Evolutionary conservation across 2,329 filamentous ascomycete species (phyloP).

Genomic region (Aspergillus novofumigatus): DNA sequence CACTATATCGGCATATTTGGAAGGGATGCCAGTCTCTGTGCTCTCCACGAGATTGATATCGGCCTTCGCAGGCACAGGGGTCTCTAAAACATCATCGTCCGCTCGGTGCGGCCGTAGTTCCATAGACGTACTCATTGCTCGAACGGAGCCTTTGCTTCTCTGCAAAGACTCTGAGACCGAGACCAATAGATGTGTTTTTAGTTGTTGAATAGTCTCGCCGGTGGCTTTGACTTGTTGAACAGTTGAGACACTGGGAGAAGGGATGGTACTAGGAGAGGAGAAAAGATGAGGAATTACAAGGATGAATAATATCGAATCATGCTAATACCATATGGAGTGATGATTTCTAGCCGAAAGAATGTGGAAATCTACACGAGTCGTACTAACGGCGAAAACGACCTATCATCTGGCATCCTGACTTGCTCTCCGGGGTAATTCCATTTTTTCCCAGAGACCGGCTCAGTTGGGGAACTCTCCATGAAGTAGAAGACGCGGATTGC

Average conservation of each 20-base stretch:
- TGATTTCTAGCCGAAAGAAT: background rate
- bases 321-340: background rate
- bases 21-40: constrained; percentile 20
- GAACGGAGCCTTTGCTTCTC: background rate
- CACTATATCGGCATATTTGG: constrained; percentile 24
- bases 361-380: background rate
- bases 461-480: constrained; percentile 2
- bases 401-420: background rate
- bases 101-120: constrained; percentile 23
- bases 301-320: background rate
- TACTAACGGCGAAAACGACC: background rate
- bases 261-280: background rate
- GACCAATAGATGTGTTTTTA: background rate
- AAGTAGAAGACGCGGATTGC: constrained; percentile 1
- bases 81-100: constrained; percentile 10
- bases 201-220: background rate
- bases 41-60: constrained; percentile 29
- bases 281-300: background rate
- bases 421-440: constrained; percentile 2
- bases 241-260: background rate
- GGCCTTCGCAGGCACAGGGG: constrained; percentile 14
- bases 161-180: background rate
- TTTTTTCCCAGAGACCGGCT: background rate
- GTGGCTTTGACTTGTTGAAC: background rate
- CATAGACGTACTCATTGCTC: constrained; percentile 20